These are phyloP conservation scores for Lathyrus aphaca DNA, from an alignment of 306 rosid species.

Conservation along the genomic window DNA sequence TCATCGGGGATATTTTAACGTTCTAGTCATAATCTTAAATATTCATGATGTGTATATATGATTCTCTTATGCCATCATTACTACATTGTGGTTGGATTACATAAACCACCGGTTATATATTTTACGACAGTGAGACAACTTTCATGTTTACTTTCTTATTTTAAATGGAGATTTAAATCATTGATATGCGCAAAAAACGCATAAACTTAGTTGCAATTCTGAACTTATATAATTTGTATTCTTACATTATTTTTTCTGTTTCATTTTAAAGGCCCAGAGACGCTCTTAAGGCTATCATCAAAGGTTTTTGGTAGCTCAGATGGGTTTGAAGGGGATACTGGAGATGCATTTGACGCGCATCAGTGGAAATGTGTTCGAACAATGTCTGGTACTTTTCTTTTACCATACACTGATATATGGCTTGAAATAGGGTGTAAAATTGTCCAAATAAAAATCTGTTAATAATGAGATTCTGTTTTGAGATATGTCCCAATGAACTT, in stretches of 20 bases:
- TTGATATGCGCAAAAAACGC: constrained; percentile 9
- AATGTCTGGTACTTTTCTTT: constrained; percentile 64
- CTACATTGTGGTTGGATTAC: neutral
- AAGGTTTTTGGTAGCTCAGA: constrained; percentile 50
- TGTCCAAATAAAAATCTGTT: no score
- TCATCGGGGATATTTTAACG: neutral
- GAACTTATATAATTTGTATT: neutral
- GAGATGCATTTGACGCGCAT: constrained; percentile 83
- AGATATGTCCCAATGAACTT: no score
- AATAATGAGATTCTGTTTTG: no score
- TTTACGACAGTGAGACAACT: no score
- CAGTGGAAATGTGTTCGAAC: constrained; percentile 94
- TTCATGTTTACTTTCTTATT: neutral
- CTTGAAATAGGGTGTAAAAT: no score
- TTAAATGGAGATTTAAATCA: neutral
- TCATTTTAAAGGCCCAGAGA: constrained; percentile 73
- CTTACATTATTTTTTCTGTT: constrained; percentile 13
- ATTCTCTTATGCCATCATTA: neutral
- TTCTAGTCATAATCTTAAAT: neutral
- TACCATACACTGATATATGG: constrained; percentile 5
- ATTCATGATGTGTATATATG: neutral
- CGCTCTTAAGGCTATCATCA: constrained; percentile 70
- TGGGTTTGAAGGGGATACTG: constrained; percentile 59
- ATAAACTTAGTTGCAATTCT: neutral
- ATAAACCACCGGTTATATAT: neutral